A percentile compares a stretch with the other conserved stretches of the same genome.
Evolutionary conservation across 139 green algal species (phyloP).

Genomic region (Mychonastes homosphaera): DNA sequence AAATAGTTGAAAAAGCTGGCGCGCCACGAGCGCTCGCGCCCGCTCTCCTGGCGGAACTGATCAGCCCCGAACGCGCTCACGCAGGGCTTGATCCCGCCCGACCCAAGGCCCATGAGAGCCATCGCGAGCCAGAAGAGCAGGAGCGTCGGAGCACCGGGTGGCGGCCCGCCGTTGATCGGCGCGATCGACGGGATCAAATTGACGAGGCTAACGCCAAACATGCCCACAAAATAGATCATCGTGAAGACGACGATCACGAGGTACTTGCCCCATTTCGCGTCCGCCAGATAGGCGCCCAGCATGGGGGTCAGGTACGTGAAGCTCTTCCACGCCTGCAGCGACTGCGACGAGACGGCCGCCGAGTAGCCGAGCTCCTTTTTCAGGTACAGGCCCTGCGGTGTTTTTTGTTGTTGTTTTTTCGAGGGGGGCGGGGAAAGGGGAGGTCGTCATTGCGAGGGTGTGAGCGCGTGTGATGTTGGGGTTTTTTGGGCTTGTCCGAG

Average conservation of each 20-base stretch:
- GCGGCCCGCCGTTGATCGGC: background rate
- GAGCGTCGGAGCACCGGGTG: background rate
- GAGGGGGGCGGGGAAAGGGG: background rate
- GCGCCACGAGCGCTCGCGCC: constrained; percentile 11
- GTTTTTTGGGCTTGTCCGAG: background rate
- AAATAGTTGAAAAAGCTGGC: constrained; percentile 91
- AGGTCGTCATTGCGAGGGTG: background rate
- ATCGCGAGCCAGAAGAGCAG: constrained; percentile 11
- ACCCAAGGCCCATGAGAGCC: constrained; percentile 51
- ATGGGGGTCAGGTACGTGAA: constrained; percentile 68
- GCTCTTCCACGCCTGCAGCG: constrained; percentile 1
- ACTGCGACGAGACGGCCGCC: constrained; percentile 8
- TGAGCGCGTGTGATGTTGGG: background rate
- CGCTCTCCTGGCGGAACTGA: constrained; percentile 8
- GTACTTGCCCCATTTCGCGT: constrained; percentile 71
- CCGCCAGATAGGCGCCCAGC: constrained; percentile 72
- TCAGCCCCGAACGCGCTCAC: constrained; percentile 83
- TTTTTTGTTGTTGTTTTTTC: constrained; percentile 14
- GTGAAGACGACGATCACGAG: constrained; percentile 81
- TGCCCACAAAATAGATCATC: constrained; percentile 46
- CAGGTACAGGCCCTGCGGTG: constrained; percentile 63
- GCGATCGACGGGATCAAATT: constrained; percentile 16
- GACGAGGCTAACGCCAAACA: constrained; percentile 20
- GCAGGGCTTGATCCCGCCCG: constrained; percentile 87
- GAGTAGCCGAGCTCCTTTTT: constrained; percentile 19